phyloP scores from a whole-genome alignment of 495 filamentous ascomycete species.

The Cercophora samala region DNA sequence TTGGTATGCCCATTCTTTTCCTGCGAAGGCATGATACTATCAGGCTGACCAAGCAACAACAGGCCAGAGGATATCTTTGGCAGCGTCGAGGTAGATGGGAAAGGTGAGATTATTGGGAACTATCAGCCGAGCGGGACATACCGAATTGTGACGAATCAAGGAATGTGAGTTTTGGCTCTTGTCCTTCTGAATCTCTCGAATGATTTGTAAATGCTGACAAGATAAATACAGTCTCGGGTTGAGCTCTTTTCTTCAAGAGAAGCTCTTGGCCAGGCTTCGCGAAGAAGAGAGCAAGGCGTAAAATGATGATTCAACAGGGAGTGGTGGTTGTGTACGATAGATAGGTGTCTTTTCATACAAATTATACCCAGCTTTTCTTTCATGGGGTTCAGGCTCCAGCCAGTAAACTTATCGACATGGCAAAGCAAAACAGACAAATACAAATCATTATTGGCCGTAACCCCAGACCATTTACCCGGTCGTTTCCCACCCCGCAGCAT shows the following conservation, averaged over 20 bases:
- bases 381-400: background rate
- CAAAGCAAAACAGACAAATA: background rate
- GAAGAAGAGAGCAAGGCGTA: constrained; percentile 27
- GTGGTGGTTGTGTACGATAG: background rate
- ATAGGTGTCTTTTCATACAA: background rate
- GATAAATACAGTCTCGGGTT: constrained; percentile 22
- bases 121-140: constrained; percentile 67
- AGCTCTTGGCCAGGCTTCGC: constrained; percentile 25
- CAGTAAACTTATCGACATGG: background rate
- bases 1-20: constrained; percentile 34
- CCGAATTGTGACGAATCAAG: constrained; percentile 64
- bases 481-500: background rate
- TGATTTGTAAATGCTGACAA: background rate
- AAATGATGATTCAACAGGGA: background rate
- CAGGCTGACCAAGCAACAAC: background rate
- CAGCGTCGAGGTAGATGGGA: constrained; percentile 77
- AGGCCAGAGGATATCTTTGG: constrained; percentile 86
- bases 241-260: constrained; percentile 29
- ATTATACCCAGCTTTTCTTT: background rate
- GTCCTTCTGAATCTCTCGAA: background rate
- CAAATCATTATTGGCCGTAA: background rate
- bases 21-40: background rate
- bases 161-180: constrained; percentile 54
- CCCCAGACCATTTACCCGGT: background rate
- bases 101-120: constrained; percentile 66